Conservation (phyloP, 345 rosid genomes). For the Geranium rotundifolium region DNA sequence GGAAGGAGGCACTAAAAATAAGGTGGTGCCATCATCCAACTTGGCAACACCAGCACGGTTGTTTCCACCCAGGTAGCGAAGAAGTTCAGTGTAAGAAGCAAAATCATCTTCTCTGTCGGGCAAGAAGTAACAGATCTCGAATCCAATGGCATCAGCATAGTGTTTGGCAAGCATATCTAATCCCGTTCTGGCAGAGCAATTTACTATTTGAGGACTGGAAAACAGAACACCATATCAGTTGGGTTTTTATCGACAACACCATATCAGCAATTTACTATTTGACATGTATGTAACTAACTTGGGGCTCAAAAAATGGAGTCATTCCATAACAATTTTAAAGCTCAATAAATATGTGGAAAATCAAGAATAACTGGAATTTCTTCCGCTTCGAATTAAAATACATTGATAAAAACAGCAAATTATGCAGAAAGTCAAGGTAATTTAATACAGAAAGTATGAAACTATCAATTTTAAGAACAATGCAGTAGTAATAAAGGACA, state of each 20-base stretch:
- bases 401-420: no score
- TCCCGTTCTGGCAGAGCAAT: slow-evolving; percentile 97
- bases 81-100: slow-evolving; percentile 89
- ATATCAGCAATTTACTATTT: no score
- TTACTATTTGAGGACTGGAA: slow-evolving; percentile 72
- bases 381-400: no score
- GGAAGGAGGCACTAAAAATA: slow-evolving; percentile 91
- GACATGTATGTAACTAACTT: no score
- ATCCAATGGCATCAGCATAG: slow-evolving; percentile 61
- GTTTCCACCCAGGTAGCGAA: slow-evolving; percentile 81
- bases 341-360: no score
- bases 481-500: not conserved
- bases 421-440: no score
- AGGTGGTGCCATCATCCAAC: slow-evolving; percentile 75
- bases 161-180: slow-evolving; percentile 88
- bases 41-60: slow-evolving; percentile 97
- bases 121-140: slow-evolving; percentile 79
- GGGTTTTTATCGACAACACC: no score
- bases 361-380: no score
- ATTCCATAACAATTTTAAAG: no score
- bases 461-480: no score
- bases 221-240: slow-evolving; percentile 13
- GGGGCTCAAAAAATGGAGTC: no score
- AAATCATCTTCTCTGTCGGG: slow-evolving; percentile 95
- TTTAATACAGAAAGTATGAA: no score